Percentiles rank a stretch among this genome's conserved stretches.
These are phyloP conservation scores for Colletotrichum paranaense DNA, from an alignment of 2,329 filamentous ascomycete genomes.

Conservation along the genomic window DNA sequence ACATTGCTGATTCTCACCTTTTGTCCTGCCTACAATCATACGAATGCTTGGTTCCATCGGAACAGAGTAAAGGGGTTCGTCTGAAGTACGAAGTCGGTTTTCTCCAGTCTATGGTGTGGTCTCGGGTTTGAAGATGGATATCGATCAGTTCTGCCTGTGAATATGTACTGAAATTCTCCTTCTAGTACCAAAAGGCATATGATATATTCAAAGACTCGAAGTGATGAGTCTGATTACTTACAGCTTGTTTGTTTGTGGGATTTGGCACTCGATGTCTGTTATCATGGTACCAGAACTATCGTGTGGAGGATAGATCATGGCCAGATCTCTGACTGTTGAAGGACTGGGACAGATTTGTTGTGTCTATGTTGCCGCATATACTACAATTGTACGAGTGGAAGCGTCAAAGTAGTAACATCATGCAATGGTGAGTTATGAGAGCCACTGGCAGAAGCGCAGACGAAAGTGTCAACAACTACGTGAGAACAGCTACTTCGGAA, in stretches of 20 bases:
- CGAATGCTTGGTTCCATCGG: too few species aligned
- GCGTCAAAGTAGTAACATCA: not conserved
- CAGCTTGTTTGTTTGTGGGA: too few species aligned
- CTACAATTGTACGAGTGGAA: not conserved
- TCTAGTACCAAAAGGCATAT: too few species aligned
- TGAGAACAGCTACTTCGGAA: not conserved
- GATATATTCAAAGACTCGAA: too few species aligned
- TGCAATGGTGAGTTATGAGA: not conserved
- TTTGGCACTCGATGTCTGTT: not conserved
- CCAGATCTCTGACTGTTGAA: not conserved
- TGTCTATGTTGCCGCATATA: not conserved
- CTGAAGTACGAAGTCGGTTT: too few species aligned
- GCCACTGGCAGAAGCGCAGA: not conserved
- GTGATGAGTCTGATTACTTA: too few species aligned
- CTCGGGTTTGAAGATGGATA: too few species aligned
- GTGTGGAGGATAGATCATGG: not conserved
- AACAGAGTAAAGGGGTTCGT: too few species aligned
- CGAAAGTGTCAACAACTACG: not conserved
- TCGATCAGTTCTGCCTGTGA: too few species aligned
- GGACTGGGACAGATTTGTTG: not conserved
- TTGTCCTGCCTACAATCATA: accelerated
- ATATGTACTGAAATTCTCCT: too few species aligned
- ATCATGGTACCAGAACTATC: not conserved
- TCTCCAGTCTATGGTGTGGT: too few species aligned
- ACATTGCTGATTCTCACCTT: too few species aligned